Evolutionary conservation across 306 rosid species (phyloP).

Genomic region (Trichosanthes truncata): DNA sequence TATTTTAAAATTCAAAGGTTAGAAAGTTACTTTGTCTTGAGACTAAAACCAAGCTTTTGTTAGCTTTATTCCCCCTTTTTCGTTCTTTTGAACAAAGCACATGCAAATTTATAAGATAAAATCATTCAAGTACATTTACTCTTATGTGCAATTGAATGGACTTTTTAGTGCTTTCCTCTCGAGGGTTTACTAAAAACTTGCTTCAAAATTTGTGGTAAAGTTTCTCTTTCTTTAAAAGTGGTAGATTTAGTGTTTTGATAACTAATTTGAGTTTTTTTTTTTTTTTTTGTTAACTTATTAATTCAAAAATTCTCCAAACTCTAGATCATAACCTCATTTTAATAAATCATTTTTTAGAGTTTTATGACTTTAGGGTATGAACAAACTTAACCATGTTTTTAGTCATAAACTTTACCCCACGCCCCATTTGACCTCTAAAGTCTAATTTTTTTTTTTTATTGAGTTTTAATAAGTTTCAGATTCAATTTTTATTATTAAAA

Average conservation of each 20-base stretch:
- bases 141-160: background rate
- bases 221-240: background rate
- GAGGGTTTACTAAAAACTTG: background rate
- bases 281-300: too few relatives aligned
- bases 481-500: too few relatives aligned
- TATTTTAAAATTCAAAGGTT: slow-evolving; percentile 17
- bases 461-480: too few relatives aligned
- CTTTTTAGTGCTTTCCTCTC: background rate
- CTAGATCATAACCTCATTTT: background rate
- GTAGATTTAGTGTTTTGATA: background rate
- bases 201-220: background rate
- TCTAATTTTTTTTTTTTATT: too few relatives aligned
- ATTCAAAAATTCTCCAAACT: background rate
- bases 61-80: background rate
- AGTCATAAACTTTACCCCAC: too few relatives aligned
- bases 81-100: background rate
- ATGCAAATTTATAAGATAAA: background rate
- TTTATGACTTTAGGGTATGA: too few relatives aligned
- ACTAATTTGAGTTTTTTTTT: background rate
- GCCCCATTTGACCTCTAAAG: too few relatives aligned
- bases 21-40: slow-evolving; percentile 10
- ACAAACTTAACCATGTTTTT: background rate
- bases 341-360: too few relatives aligned
- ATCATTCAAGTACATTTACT: background rate
- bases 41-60: slow-evolving; percentile 2